Percentiles rank a stretch among this genome's conserved stretches.
Evolutionary conservation across 176 grass and related monocot species (phyloP).

Genomic region (Carex parvula): DNA sequence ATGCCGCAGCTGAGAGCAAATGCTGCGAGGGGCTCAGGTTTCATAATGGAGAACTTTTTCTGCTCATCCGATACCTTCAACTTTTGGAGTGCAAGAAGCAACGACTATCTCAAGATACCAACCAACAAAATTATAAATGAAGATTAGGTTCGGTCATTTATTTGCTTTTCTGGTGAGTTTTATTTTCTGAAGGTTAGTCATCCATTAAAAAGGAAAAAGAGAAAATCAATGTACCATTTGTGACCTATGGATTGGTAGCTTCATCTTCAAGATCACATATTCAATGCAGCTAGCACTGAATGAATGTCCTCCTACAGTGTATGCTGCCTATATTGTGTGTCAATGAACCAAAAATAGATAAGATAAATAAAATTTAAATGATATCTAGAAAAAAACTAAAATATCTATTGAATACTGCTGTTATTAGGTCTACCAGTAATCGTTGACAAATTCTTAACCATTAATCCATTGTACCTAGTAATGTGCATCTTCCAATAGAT

Average conservation of each 20-base stretch:
- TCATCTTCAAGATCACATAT: slow-evolving; percentile 87
- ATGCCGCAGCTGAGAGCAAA: slow-evolving; percentile 91
- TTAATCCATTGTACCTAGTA: background rate
- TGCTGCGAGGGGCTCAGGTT: slow-evolving; percentile 59
- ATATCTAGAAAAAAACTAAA: background rate
- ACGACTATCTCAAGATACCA: slow-evolving; percentile 45
- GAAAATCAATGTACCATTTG: slow-evolving; percentile 56
- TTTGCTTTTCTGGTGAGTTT: slow-evolving; percentile 3
- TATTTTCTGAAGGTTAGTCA: background rate
- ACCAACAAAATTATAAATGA: slow-evolving; percentile 8
- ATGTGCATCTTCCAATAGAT: background rate
- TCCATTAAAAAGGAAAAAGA: background rate
- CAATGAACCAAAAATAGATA: background rate
- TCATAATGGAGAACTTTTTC: slow-evolving; percentile 63
- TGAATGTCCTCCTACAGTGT: slow-evolving; percentile 74
- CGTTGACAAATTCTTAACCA: background rate
- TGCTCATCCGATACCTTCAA: slow-evolving; percentile 80
- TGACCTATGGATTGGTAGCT: slow-evolving; percentile 68
- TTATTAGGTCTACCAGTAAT: background rate
- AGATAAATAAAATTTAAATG: slow-evolving; percentile 1
- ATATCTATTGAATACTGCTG: background rate
- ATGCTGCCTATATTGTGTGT: slow-evolving; percentile 53
- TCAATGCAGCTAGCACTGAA: slow-evolving; percentile 92
- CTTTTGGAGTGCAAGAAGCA: slow-evolving; percentile 88
- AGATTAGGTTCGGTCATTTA: background rate